Evolutionary conservation across 768 basidiomycete genomes (phyloP), one percentile per base, ranked within the genome.

Genomic region (Agaricus subrufescens): DNA sequence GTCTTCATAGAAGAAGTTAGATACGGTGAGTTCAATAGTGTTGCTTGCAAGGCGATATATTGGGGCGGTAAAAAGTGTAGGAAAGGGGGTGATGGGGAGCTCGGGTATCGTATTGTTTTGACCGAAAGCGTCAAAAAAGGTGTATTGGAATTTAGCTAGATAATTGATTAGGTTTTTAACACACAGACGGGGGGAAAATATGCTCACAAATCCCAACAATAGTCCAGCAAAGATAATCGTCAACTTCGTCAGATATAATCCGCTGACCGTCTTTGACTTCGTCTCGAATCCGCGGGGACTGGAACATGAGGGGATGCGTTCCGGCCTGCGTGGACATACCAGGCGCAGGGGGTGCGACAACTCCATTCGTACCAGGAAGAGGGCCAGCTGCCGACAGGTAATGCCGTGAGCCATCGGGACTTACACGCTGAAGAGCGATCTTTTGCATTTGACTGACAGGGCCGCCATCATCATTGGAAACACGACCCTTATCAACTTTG

Each of bases 371-470:
- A 9, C 88, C 88, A 51, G 89, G 85, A 58, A 89, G 77, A 14
- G 92, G 91, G 8, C 92, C 90, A 3, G 92, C 91, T 27, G 94
- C 94, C 45, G 89, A 91, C 50, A 97, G 71, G 68, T 94, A 97
- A 72, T 90, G 90, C 65, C 92, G 78, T 39, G 89, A 82, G 39
- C 91, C 92, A 71, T 87, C 91, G 57, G 82, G 76, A 64, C 91
- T 89, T 52, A 91, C 83, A 53, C 91, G 80, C 65, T 94, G 89
- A 43, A 98, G 75, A 1, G 94, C 94, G 59, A 98, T 90, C 75
- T 95, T 93, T 73, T 98, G 94, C 86, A 98, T 92, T 69, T 96
- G 94, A 65, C 91, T 94, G 60, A 98, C 90, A 42, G 93, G 94
- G 4, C 93, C 91, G 19, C 89, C 90, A 65, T 94, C 89, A 62